These are phyloP conservation scores for Coffea canephora DNA, from an alignment of 257 asterid genomes.

Conservation along the genomic window DNA sequence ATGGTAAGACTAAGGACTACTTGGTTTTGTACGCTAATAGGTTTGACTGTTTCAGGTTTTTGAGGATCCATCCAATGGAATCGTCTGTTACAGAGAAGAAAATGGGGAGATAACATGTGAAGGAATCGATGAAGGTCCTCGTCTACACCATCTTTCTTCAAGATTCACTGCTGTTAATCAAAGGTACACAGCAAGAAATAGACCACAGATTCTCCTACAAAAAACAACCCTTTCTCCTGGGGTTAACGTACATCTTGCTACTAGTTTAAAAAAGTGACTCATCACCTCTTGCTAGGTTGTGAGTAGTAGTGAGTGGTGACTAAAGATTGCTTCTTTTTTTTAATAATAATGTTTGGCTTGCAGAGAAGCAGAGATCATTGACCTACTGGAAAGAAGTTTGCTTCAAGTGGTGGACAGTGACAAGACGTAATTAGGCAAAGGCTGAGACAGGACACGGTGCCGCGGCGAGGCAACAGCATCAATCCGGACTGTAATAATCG, in stretches of 20 bases:
- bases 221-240: no score
- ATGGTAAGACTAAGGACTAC: background rate
- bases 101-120: slow-evolving; percentile 64
- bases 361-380: slow-evolving; percentile 45
- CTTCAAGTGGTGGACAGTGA: slow-evolving; percentile 38
- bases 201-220: no score
- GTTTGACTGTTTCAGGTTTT: slow-evolving; percentile 35
- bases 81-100: slow-evolving; percentile 56
- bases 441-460: background rate
- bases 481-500: background rate
- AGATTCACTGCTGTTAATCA: slow-evolving; percentile 21
- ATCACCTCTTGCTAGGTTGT: background rate
- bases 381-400: slow-evolving; percentile 47
- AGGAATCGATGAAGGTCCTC: slow-evolving; percentile 74
- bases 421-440: slow-evolving; percentile 23
- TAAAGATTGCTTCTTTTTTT: background rate
- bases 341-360: slow-evolving; percentile 1
- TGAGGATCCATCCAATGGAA: slow-evolving; percentile 53
- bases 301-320: background rate
- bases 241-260: no score
- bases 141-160: slow-evolving; percentile 39
- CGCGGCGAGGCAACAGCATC: background rate
- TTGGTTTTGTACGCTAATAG: background rate
- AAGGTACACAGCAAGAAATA: slow-evolving; percentile 32
- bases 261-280: no score